Conservation (phyloP, 1,284 basidiomycete species). For the Tremellales sp. region DNA sequence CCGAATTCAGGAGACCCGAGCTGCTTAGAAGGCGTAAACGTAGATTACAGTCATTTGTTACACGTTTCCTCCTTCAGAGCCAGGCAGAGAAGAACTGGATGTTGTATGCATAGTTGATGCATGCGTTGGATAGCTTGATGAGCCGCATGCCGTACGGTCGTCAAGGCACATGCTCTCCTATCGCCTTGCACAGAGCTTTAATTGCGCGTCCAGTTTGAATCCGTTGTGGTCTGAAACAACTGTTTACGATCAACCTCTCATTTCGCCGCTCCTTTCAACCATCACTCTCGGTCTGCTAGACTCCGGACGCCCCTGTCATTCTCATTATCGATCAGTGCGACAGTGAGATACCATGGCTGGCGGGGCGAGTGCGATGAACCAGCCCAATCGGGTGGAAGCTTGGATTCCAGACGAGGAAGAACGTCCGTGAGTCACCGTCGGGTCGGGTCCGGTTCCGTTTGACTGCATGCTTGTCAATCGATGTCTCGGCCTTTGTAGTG, state of each 20-base stretch:
- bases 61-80: not conserved
- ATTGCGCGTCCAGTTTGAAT: not conserved
- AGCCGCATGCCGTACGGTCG: not conserved
- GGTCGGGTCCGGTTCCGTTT: not conserved
- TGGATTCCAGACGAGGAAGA: constrained; percentile 82
- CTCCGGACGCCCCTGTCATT: no score
- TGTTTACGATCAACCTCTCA: no score
- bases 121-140: not conserved
- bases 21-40: constrained; percentile 32
- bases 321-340: no score
- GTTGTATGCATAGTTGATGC: not conserved
- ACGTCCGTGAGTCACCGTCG: constrained; percentile 64
- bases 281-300: no score
- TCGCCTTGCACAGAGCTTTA: not conserved
- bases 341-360: no score
- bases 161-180: not conserved
- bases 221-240: not conserved
- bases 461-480: no score
- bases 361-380: constrained; percentile 63
- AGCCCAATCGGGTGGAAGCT: constrained; percentile 81
- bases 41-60: not conserved
- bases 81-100: not conserved
- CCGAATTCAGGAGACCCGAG: constrained; percentile 67
- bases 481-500: not conserved
- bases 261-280: no score